A percentile compares a stretch with the other conserved stretches of the same genome.
phyloP scores from a whole-genome alignment of 768 basidiomycete species.

The Termitomyces sp. region DNA sequence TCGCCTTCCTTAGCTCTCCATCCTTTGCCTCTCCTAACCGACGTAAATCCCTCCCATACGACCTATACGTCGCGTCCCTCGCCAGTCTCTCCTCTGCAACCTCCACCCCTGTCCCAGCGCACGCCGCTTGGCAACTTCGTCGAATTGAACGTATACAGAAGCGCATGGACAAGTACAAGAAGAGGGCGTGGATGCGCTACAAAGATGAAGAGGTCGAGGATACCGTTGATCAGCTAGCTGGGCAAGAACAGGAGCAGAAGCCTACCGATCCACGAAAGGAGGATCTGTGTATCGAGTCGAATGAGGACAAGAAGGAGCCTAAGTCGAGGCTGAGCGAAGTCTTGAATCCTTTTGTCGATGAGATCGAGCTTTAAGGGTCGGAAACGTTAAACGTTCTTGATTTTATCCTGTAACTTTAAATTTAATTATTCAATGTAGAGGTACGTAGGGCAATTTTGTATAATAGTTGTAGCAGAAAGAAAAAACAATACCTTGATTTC shows the following conservation, averaged over 20 bases:
- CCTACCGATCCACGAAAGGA: background rate
- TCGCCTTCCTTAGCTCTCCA: conserved; percentile 1
- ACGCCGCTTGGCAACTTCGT: conserved; percentile 27
- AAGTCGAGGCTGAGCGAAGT: conserved; percentile 17
- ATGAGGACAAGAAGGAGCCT: background rate
- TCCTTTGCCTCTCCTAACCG: conserved; percentile 2
- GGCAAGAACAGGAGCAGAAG: background rate
- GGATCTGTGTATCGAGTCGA: background rate
- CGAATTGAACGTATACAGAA: conserved; percentile 27
- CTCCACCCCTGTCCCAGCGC: conserved; percentile 31
- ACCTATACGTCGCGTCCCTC: conserved; percentile 13
- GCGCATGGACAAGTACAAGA: conserved; percentile 32
- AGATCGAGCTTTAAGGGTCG: conserved; percentile 21
- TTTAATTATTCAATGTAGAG: background rate
- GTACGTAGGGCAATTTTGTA: background rate
- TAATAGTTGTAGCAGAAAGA: background rate
- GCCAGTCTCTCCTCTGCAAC: conserved; percentile 8
- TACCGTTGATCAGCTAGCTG: conserved; percentile 12
- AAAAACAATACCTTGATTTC: background rate
- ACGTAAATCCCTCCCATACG: conserved; percentile 5
- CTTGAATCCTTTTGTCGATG: conserved; percentile 29
- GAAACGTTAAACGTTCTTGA: background rate
- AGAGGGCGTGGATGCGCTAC: conserved; percentile 25
- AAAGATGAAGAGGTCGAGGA: conserved; percentile 27
- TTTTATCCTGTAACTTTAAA: background rate